phyloP scores from a whole-genome alignment of 192 early-diverging fungal species.

The Mortierella hygrophila region DNA sequence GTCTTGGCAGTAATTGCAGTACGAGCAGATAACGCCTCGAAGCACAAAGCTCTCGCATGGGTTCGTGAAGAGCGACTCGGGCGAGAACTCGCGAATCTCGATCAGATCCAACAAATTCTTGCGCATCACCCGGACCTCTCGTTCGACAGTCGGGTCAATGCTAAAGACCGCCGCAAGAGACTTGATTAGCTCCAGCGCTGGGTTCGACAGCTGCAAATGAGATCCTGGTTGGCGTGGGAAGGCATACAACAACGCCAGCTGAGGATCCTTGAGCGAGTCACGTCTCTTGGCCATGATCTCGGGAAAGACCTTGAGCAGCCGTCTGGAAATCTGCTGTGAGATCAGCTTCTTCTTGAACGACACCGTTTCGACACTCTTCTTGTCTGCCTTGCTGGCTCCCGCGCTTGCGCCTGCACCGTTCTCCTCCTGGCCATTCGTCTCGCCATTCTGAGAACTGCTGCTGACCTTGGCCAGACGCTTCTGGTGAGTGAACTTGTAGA shows the following conservation, averaged over 20 bases:
- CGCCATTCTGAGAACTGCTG: slow-evolving; percentile 7
- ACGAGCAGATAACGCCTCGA: slow-evolving; percentile 87
- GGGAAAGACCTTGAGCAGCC: slow-evolving; percentile 73
- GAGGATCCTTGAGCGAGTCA: slow-evolving; percentile 57
- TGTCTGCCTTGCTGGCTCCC: slow-evolving; percentile 26
- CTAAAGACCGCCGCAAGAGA: slow-evolving; percentile 79
- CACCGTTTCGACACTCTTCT: slow-evolving; percentile 46
- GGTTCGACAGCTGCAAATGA: slow-evolving; percentile 72
- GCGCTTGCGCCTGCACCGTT: slow-evolving; percentile 4
- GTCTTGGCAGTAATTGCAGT: slow-evolving; percentile 88
- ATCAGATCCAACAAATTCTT: slow-evolving; percentile 82
- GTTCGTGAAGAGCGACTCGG: slow-evolving; percentile 82
- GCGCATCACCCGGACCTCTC: slow-evolving; percentile 85
- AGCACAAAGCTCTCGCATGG: slow-evolving; percentile 87
- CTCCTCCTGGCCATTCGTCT: slow-evolving; percentile 20
- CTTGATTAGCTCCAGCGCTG: slow-evolving; percentile 90
- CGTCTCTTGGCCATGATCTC: slow-evolving; percentile 63
- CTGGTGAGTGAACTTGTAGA: slow-evolving; percentile 62
- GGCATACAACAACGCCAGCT: slow-evolving; percentile 55
- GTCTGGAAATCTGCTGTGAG: slow-evolving; percentile 70
- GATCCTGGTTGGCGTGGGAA: slow-evolving; percentile 85
- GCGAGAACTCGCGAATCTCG: slow-evolving; percentile 85
- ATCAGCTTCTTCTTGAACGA: slow-evolving; percentile 65
- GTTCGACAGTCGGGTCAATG: slow-evolving; percentile 79
- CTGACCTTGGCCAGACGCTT: slow-evolving; percentile 35